Base-by-base conservation (phyloP, 345 rosid species). In the Syzygium jambos region DNA sequence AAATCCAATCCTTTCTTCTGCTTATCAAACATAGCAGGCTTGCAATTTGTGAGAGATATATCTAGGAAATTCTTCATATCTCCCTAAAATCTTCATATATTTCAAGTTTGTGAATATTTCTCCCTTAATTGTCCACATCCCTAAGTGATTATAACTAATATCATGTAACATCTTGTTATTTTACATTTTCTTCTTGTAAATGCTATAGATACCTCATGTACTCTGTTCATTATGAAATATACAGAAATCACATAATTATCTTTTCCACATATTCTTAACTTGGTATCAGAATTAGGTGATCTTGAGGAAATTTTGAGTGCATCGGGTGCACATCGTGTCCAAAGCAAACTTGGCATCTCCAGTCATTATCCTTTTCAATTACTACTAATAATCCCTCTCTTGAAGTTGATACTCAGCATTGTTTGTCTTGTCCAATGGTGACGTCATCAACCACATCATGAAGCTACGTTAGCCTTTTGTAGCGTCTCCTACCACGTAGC, bases 131-230 rank as follows among this genome's bases (percentile, higher is more conserved):
- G 73, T 13, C 34, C 9, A 61, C 73, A n/a, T 27, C 14, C 34
- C 9, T n/a, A 13, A 59, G 15, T 11, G 11, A 59, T 25, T 59
- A 59, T 59, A 25, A 27, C 65, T 59, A 59, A 27, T 59, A 59
- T 59, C 2, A 0, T 27, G 0, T 27, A 59, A 59, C 23, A 59
- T 59, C 30, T 61, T 61, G 34, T 61, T 61, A 61, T 14, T 1
- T n/a, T 61, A 61, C 4, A 61, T n/a, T 0, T 0, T n/a, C 19
- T 0, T 12, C 73, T n/a, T 61, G 73, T 27, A 61, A 61, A 61
- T 61, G 34, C 4, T 61, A 61, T 61, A 61, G n/a, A 13, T 27
- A 61, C 13, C 6, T 12, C 5, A 61, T n/a, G 73, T 61, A 27
- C 34, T 61, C 34, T 61, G 46, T 43, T 61, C 17, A n/a, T 27